These are phyloP conservation scores for Podospora fimiseda DNA, from an alignment of 495 filamentous ascomycete species.

Conservation along the genomic window DNA sequence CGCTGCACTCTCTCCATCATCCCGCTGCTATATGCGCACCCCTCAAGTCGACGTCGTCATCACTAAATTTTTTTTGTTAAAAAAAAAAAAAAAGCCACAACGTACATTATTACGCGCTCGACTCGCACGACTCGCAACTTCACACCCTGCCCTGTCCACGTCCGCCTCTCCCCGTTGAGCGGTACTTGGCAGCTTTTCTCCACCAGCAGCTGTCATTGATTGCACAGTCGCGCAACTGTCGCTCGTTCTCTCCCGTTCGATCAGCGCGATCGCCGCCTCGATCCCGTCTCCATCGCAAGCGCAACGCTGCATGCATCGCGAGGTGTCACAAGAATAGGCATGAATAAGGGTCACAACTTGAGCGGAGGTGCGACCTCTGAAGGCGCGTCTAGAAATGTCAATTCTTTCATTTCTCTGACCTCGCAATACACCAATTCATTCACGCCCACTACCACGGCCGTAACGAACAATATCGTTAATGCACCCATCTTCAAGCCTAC, in stretches of 20 bases:
- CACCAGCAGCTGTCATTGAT: slow-evolving; percentile 14
- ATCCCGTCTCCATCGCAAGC: slow-evolving; percentile 16
- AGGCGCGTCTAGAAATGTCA: slow-evolving; percentile 25
- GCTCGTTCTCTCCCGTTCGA: slow-evolving; percentile 20
- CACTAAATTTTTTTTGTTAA: slow-evolving; percentile 17
- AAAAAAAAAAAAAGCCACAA: slow-evolving; percentile 1
- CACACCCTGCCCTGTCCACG: not conserved
- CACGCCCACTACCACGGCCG: slow-evolving; percentile 20
- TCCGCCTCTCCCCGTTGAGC: not conserved
- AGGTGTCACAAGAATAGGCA: slow-evolving; percentile 18
- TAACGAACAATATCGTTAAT: slow-evolving; percentile 36
- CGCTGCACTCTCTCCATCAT: slow-evolving; percentile 18
- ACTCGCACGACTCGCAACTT: not conserved
- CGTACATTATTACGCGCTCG: slow-evolving; percentile 2
- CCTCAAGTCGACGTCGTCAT: slow-evolving; percentile 40
- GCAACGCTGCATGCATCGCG: slow-evolving; percentile 35
- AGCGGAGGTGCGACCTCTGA: slow-evolving; percentile 22
- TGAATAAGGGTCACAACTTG: slow-evolving; percentile 38
- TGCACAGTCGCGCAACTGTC: slow-evolving; percentile 9
- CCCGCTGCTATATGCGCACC: slow-evolving; percentile 23
- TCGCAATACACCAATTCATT: slow-evolving; percentile 34
- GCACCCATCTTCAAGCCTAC: slow-evolving; percentile 31
- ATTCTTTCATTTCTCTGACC: slow-evolving; percentile 27
- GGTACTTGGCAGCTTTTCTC: slow-evolving; percentile 18
- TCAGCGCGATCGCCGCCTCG: slow-evolving; percentile 38